A percentile compares a stretch with the other conserved stretches of the same genome.
These are phyloP conservation scores for Penicillium sp. DNA, from an alignment of 2,329 filamentous ascomycete species.

Conservation along the genomic window DNA sequence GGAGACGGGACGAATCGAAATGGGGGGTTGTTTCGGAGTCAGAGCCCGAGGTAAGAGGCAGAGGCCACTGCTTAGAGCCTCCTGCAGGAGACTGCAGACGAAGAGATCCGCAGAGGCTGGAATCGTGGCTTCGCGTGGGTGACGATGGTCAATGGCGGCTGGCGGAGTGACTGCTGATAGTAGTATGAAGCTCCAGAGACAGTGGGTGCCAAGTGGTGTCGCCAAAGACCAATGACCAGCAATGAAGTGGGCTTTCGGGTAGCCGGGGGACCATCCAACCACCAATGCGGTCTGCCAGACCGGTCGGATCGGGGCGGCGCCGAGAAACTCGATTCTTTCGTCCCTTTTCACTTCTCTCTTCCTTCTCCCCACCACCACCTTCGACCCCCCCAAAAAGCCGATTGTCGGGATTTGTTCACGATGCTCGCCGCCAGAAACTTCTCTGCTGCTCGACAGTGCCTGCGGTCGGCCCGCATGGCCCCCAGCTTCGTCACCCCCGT, in stretches of 20 bases:
- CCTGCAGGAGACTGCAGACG: conserved; percentile 11
- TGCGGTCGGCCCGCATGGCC: conserved; percentile 64
- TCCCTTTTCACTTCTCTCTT: conserved; percentile 20
- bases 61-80: conserved; percentile 3
- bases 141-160: not conserved
- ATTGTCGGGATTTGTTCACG: conserved; percentile 48
- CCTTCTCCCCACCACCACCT: conserved; percentile 27
- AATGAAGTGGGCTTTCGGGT: conserved; percentile 25
- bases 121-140: not conserved
- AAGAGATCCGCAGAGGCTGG: not conserved
- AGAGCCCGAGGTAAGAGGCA: not conserved
- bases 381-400: conserved; percentile 14
- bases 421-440: conserved; percentile 85
- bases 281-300: conserved; percentile 30
- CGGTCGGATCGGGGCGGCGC: conserved; percentile 31
- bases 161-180: not conserved
- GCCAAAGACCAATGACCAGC: conserved; percentile 12
- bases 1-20: conserved; percentile 19
- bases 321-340: conserved; percentile 33
- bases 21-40: not conserved
- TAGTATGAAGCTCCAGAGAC: not conserved
- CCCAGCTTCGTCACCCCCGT: conserved; percentile 53
- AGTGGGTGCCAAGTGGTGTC: conserved; percentile 1
- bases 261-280: conserved; percentile 26
- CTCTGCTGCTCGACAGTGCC: conserved; percentile 75